Evolutionary conservation across 148 eudicot genomes (phyloP), one percentile per base, ranked within the genome.

Genomic region (Gaultheria prostrata): DNA sequence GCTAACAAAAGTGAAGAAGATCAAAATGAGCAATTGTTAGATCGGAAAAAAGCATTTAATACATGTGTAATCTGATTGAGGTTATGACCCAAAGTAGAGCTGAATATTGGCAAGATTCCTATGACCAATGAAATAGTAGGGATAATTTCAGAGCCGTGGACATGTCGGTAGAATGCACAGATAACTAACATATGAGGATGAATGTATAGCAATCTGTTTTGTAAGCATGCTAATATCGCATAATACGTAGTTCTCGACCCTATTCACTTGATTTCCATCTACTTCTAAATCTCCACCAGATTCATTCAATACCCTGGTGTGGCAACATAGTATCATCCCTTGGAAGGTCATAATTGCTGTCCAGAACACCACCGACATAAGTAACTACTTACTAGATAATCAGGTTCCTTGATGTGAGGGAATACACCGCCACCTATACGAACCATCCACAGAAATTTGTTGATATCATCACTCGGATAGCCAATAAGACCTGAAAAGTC

Each of bases 381-480:
- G 54, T 17, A 84, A 32, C 8, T 17, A 80, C 92, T 78, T 85
- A 97, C 98, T 92, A 97, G 92, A 89, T 97, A 97, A 88, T 97
- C 99, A 78, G 98, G 97, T 86, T 97, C 99, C 89, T 92, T 97
- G 84, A 97, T 97, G 86, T 93, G 98, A 85, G 99, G 99, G 87
- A 97, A 97, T 46, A 88, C 99, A 75, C 99, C 99, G 26, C 99
- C 99, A 83, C 99, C 99, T 17, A 97, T 97, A 56, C 99, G 94
- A 85, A 97, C 98, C 98, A 97, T 97, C 99, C 99, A 97, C 43
- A 97, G 85, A 84, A 97, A 97, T 86, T 94, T 97, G 56, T 97
- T 97, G 83, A 97, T 97, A 80, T 97, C 99, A 50, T 97, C 99
- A 89, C 99, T 97, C 1, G 97, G 97, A 85, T 97, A 97, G 33